phyloP scores from a whole-genome alignment of 2,329 filamentous ascomycete genomes.

The Rhynchosporium graminicola region DNA sequence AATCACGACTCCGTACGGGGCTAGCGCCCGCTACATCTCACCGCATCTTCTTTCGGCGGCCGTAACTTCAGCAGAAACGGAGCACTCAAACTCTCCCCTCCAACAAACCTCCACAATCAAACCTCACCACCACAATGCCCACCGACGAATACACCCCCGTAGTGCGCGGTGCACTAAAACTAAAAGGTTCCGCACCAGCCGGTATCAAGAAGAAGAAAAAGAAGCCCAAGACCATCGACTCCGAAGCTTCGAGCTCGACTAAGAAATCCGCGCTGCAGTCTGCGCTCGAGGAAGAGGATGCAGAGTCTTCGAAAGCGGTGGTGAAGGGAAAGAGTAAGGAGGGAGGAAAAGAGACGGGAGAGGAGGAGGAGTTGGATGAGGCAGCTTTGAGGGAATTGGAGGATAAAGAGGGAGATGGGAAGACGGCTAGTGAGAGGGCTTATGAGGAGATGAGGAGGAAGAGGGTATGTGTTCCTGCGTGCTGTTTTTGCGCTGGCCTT shows the following conservation, averaged over 20 bases:
- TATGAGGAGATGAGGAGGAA: conserved; percentile 81
- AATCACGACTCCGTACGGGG: not conserved
- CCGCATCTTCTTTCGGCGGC: not conserved
- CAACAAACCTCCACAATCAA: conserved; percentile 1
- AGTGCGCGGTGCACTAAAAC: conserved; percentile 72
- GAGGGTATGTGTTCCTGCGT: conserved; percentile 58
- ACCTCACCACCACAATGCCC: conserved; percentile 54
- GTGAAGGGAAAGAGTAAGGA: conserved; percentile 2
- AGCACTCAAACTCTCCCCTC: not conserved
- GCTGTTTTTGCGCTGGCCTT: conserved; percentile 12
- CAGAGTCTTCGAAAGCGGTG: conserved; percentile 20
- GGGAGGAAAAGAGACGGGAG: conserved; percentile 15
- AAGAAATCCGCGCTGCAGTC: conserved; percentile 51
- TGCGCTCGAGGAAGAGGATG: conserved; percentile 34
- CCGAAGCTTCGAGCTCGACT: conserved; percentile 35
- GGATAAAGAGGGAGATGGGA: conserved; percentile 48
- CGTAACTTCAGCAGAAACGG: not conserved
- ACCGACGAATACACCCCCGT: conserved; percentile 71
- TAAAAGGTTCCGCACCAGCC: conserved; percentile 73
- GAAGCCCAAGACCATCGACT: conserved; percentile 39
- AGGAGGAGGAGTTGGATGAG: conserved; percentile 37
- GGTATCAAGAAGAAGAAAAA: conserved; percentile 60
- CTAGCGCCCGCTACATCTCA: not conserved
- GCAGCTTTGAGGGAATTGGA: conserved; percentile 35
- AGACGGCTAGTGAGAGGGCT: conserved; percentile 81